Conservation (phyloP, 441 rosid species). For the Lepidium campestre region DNA sequence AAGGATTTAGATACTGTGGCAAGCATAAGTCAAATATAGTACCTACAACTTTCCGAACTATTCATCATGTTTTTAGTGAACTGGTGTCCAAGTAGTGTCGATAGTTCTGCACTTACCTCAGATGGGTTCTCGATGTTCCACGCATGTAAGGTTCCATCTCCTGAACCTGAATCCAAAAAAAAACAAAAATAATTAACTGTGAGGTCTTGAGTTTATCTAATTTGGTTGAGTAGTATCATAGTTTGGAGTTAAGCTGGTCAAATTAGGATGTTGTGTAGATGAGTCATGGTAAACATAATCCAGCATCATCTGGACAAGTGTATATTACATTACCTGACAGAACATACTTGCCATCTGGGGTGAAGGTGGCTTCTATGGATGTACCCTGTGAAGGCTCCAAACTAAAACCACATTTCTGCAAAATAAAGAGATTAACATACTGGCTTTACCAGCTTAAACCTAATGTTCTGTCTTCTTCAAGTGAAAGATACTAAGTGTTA, state of each 20-base stretch:
- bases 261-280: neutral
- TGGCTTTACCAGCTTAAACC: neutral
- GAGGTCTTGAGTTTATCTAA: neutral
- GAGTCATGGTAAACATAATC: neutral
- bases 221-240: neutral
- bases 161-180: conserved; percentile 51
- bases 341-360: conserved; percentile 96
- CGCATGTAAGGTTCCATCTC: conserved; percentile 85
- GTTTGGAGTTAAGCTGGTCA: neutral
- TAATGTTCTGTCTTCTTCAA: neutral
- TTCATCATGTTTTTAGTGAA: neutral
- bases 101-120: conserved; percentile 49
- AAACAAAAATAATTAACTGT: neutral
- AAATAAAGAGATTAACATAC: neutral
- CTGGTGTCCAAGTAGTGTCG: neutral
- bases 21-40: neutral
- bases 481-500: conserved; percentile 1
- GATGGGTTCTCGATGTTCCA: conserved; percentile 69
- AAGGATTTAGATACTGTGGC: neutral
- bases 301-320: neutral
- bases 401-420: conserved; percentile 85
- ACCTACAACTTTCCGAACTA: neutral
- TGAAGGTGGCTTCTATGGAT: conserved; percentile 78
- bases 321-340: conserved; percentile 56
- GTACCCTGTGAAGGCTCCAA: conserved; percentile 83